Evolutionary conservation across 257 asterid species (phyloP), one percentile per base, ranked within the genome.

Genomic region (Schizonepeta tenuifolia): DNA sequence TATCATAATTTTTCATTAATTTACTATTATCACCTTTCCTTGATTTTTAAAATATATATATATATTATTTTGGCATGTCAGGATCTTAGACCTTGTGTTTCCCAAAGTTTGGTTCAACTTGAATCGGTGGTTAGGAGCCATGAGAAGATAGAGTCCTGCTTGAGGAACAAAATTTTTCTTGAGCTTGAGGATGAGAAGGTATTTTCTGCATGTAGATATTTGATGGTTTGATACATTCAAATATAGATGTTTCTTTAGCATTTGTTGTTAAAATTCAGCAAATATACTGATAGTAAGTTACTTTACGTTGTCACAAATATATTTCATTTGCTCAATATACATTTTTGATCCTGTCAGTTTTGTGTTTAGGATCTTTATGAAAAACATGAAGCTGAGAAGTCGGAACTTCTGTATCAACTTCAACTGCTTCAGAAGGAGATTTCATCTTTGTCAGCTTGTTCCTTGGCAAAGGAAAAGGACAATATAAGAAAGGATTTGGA

Each of bases 401-500:
- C 84, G 68, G 91, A 89, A 57, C 76, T 77, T 70, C 64, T 84
- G 31, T 65, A 67, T 78, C 86, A 88, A 44, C 74, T 91, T 75
- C 85, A 83, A 84, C 79, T 78, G 76, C 91, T 89, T 50, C 84
- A 88, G 68, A 86, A 79, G 78, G 96, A 95, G 77, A 50, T 82
- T 71, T 82, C 75, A 70, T 80, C 86, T 65, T 81, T 89, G 76
- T 88, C 99, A 53, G 82, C 96, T 46, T 75, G 79, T 72, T 86
- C 97, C 81, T 76, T 90, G 83, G 92, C 89, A 46, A 91, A 85
- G 83, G 99, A 92, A 78, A 95, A 90, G 83, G 99, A 91, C 83
- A 79, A 70, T 70, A 81, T 87, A 58, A 82, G 98, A 81, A 95
- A 91, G 79, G 99, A 95, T 68, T 80, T 95, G 76, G 98, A 91